Evolutionary conservation across 108 stramenopile genomes (phyloP).

Genomic region (Heterococcus sp.): DNA sequence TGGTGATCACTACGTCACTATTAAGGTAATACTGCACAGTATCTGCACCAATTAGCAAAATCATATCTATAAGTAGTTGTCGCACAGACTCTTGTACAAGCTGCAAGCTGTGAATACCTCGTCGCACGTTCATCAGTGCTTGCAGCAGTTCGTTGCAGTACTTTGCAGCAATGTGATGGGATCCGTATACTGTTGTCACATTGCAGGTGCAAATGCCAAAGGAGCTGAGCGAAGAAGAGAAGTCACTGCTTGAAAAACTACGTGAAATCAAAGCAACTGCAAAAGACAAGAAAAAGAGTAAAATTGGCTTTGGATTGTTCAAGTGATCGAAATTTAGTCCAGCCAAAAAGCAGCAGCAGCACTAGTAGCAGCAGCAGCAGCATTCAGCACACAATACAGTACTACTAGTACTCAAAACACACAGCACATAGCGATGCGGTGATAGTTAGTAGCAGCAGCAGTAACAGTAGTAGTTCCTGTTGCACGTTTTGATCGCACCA

Average conservation of each 20-base stretch:
- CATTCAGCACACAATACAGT: no score
- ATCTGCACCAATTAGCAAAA: neutral
- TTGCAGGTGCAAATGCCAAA: neutral
- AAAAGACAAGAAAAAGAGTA: neutral
- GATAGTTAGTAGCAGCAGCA: no score
- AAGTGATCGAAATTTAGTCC: neutral
- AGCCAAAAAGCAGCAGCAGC: no score
- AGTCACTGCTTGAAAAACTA: neutral
- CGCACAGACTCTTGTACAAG: neutral
- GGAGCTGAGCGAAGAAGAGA: neutral
- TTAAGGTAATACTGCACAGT: slow-evolving; percentile 63
- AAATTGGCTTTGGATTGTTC: neutral
- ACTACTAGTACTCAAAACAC: no score
- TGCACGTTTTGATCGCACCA: no score
- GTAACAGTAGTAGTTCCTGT: no score
- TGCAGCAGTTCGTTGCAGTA: neutral
- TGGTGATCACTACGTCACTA: slow-evolving; percentile 92
- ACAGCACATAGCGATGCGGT: no score
- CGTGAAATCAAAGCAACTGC: neutral
- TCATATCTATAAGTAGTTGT: neutral
- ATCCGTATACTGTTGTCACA: no score
- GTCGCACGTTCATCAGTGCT: neutral
- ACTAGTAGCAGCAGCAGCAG: no score
- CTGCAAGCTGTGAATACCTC: neutral
- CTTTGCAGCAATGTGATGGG: no score